Base-by-base conservation (phyloP, 2,329 filamentous ascomycete genomes). In the Ophiocordyceps camponoti-floridani region DNA sequence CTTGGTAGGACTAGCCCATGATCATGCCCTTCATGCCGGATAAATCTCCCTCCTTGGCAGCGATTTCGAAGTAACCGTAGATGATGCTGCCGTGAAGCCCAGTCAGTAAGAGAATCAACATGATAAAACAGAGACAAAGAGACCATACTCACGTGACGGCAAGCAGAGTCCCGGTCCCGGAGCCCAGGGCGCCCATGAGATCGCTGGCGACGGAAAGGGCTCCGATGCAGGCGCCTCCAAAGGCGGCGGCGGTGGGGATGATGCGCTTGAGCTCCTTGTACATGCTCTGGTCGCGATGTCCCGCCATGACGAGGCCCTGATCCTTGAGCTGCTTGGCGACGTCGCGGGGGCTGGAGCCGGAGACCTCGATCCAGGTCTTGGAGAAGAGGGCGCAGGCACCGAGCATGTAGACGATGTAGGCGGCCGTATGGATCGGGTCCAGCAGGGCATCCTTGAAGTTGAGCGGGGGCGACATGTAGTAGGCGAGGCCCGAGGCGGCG, bases 321-420 rank as follows among this genome's bases (percentile, higher is more conserved):
- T 98, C 93, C 80, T 98, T 98, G 65, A 98, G 80, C 72, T 96
- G 91, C 79, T 98, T 98, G 58, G 91, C 91, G 53, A 98, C 93
- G 61, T 98, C 91, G 59, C 91, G 84, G 48, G 91, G 93, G 71
- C 86, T 89, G 51, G 89, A 95, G 59, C 91, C 93, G 37, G 91
- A 96, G 52, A 98, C 91, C 70, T 98, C 91, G 57, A 98, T 98
- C 91, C 91, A 98, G 45, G 93, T 98, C 84, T 98, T 98, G 67
- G 88, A 95, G 77, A 98, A 98, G 64, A 96, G 79, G 49, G 88
- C 88, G 62, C 91, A 98, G 53, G 93, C 93, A 57, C 86, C 83
- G 47, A 98, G 81, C 88, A 98, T 98, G 73, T 96, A 98, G 53
- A 80, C 75, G 53, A 96, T 86, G 71, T 98, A 98, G 60, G 94